phyloP scores from a whole-genome alignment of 2,329 filamentous ascomycete species.

The Calonectria honghensis region DNA sequence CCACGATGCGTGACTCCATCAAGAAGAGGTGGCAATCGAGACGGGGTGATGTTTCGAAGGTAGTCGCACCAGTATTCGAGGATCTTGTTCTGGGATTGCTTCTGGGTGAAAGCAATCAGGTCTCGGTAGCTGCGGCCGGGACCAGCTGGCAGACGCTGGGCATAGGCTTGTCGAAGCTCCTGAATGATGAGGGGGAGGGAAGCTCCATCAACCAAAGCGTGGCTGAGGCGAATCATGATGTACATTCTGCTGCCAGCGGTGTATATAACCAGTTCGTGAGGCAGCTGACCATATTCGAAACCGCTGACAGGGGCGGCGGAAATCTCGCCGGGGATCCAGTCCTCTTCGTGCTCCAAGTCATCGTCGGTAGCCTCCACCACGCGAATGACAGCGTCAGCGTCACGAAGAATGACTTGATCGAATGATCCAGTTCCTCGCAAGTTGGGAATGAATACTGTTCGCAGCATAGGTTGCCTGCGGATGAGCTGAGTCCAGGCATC shows the following conservation, averaged over 20 bases:
- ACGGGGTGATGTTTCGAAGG: conserved; percentile 11
- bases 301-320: neutral
- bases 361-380: neutral
- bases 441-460: conserved; percentile 12
- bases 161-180: conserved; percentile 10
- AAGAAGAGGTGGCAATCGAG: conserved; percentile 11
- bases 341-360: neutral
- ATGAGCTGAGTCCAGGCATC: conserved; percentile 9
- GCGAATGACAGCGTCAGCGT: neutral
- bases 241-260: neutral
- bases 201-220: conserved; percentile 17
- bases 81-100: conserved; percentile 23
- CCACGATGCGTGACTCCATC: conserved; percentile 7
- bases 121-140: conserved; percentile 12
- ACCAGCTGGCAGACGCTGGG: neutral
- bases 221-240: conserved; percentile 18
- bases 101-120: conserved; percentile 12
- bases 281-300: conserved; percentile 14
- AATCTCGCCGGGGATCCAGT: neutral
- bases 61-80: conserved; percentile 25
- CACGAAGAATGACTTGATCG: conserved; percentile 3
- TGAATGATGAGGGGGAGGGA: neutral
- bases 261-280: conserved; percentile 1
- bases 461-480: conserved; percentile 2
- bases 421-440: conserved; percentile 12